Evolutionary conservation across 495 filamentous ascomycete species (phyloP).

Genomic region (Aspergillus bridgeri): DNA sequence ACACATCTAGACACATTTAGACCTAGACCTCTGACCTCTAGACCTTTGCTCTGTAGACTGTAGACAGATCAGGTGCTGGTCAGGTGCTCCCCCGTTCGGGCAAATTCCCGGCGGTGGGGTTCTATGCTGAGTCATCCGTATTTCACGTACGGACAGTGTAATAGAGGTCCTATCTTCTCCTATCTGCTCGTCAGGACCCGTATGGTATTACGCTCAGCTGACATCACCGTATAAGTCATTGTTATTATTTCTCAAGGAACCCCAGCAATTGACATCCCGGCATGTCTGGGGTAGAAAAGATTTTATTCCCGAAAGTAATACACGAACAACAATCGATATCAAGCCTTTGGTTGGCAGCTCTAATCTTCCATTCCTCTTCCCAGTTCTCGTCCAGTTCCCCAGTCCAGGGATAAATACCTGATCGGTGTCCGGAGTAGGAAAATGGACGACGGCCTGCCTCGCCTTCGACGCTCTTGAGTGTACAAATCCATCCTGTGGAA

Average conservation of each 20-base stretch:
- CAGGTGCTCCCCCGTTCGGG: too few relatives aligned
- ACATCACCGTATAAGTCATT: background rate
- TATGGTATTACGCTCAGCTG: background rate
- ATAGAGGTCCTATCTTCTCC: background rate
- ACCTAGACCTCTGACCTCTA: too few relatives aligned
- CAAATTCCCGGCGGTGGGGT: constrained; percentile 22
- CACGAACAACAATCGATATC: too few relatives aligned
- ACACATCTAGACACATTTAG: constrained; percentile 8
- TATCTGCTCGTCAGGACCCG: background rate
- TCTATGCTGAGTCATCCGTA: background rate
- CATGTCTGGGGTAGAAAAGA: background rate
- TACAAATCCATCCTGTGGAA: too few relatives aligned
- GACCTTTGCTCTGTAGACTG: too few relatives aligned
- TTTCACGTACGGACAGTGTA: background rate
- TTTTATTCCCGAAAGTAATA: background rate
- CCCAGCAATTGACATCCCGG: too few relatives aligned
- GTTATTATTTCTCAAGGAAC: background rate
- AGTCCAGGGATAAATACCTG: background rate
- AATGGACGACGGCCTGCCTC: too few relatives aligned
- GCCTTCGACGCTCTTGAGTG: too few relatives aligned
- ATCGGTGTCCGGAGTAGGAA: background rate
- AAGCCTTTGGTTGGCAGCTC: too few relatives aligned
- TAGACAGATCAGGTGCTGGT: too few relatives aligned
- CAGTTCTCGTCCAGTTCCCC: background rate
- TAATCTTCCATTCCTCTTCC: background rate